A percentile compares a stretch with the other conserved stretches of the same genome.
These are phyloP conservation scores for Saturnispora zaruensis DNA, from an alignment of 805 yeast genomes.

Conservation along the genomic window DNA sequence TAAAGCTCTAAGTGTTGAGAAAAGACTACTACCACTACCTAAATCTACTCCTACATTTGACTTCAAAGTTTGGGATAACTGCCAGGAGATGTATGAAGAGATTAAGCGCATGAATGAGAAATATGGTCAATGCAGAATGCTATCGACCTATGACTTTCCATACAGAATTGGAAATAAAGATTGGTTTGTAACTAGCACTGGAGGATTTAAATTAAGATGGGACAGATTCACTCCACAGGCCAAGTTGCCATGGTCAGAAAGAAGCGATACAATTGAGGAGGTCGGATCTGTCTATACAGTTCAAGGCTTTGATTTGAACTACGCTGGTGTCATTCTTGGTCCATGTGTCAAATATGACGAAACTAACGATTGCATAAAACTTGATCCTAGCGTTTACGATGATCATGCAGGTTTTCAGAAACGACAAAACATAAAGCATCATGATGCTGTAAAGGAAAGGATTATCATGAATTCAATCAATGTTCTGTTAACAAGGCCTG, in stretches of 20 bases:
- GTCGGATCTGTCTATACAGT: slow-evolving; percentile 42
- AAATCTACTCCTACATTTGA: slow-evolving; percentile 16
- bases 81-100: slow-evolving; percentile 33
- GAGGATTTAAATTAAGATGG: slow-evolving; percentile 39
- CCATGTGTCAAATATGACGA: slow-evolving; percentile 34
- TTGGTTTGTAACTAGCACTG: slow-evolving; percentile 34
- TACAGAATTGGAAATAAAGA: slow-evolving; percentile 38
- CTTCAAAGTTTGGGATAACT: slow-evolving; percentile 32
- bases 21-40: slow-evolving; percentile 31
- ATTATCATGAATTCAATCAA: slow-evolving; percentile 38
- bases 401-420: slow-evolving; percentile 39
- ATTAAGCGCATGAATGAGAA: slow-evolving; percentile 25
- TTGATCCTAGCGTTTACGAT: slow-evolving; percentile 33
- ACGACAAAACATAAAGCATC: slow-evolving; percentile 31
- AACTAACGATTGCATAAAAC: slow-evolving; percentile 26
- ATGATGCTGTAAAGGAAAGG: slow-evolving; percentile 30
- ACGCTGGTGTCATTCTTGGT: slow-evolving; percentile 39
- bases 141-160: slow-evolving; percentile 40
- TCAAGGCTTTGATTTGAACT: slow-evolving; percentile 41
- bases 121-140: slow-evolving; percentile 35
- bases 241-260: slow-evolving; percentile 37
- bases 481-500: slow-evolving; percentile 39
- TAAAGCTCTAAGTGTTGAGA: slow-evolving; percentile 27
- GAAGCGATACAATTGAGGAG: slow-evolving; percentile 37
- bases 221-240: slow-evolving; percentile 36